These are phyloP conservation scores for Solanum microdontum DNA, from an alignment of 257 asterid genomes.

Conservation along the genomic window DNA sequence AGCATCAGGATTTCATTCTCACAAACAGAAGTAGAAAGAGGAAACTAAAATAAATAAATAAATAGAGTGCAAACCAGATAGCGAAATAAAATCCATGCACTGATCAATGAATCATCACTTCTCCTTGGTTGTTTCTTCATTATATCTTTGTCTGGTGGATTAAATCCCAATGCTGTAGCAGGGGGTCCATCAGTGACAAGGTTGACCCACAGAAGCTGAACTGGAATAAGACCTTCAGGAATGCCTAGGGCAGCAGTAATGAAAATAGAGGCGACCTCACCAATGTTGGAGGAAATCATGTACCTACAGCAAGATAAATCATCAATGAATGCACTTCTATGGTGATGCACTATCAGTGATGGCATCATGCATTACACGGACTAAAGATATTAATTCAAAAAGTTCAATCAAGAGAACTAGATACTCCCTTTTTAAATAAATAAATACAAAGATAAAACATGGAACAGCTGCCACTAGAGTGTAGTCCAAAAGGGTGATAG, in stretches of 20 bases:
- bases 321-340: not conserved
- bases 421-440: not conserved
- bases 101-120: conserved; percentile 88
- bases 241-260: conserved; percentile 93
- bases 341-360: not conserved
- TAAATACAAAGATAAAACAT: not conserved
- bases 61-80: conserved; percentile 43
- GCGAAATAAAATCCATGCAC: conserved; percentile 89
- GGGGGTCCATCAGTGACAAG: conserved; percentile 99
- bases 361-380: not conserved
- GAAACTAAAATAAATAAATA: not conserved
- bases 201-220: conserved; percentile 97
- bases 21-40: not conserved
- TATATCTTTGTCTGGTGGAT: conserved; percentile 95
- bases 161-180: conserved; percentile 96
- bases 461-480: not conserved
- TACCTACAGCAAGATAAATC: conserved; percentile 42
- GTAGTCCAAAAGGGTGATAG: not conserved
- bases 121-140: conserved; percentile 91
- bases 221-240: conserved; percentile 97
- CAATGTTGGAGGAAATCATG: conserved; percentile 97
- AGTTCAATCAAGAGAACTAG: not conserved
- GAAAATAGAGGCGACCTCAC: conserved; percentile 92
- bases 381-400: not conserved
- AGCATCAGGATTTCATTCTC: not conserved